phyloP scores from a whole-genome alignment of 495 filamentous ascomycete genomes.

The Rhypophila decipiens region DNA sequence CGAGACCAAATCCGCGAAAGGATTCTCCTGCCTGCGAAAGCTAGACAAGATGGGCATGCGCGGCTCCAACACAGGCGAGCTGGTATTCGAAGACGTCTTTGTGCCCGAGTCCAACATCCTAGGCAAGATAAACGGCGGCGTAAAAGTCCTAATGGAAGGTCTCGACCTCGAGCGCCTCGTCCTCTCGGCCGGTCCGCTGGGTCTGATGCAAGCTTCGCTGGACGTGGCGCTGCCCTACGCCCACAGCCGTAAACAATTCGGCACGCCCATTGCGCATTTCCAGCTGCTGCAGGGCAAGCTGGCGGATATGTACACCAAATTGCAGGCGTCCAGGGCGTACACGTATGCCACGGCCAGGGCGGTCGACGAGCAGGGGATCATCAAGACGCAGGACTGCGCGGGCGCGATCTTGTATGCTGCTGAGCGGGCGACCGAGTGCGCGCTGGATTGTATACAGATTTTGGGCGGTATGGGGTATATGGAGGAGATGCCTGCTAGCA shows the following conservation, averaged over 20 bases:
- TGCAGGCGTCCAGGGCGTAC: slow-evolving; percentile 73
- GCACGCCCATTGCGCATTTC: slow-evolving; percentile 79
- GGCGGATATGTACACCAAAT: slow-evolving; percentile 95
- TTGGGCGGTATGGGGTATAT: slow-evolving; percentile 95
- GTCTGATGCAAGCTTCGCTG: slow-evolving; percentile 88
- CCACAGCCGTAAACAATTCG: slow-evolving; percentile 86
- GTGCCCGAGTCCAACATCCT: slow-evolving; percentile 78
- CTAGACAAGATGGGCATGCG: slow-evolving; percentile 98
- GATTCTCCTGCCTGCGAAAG: slow-evolving; percentile 85
- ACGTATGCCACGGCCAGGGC: slow-evolving; percentile 69
- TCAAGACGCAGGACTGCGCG: slow-evolving; percentile 87
- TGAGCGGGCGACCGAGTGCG: slow-evolving; percentile 83
- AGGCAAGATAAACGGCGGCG: slow-evolving; percentile 72
- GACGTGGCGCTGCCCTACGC: slow-evolving; percentile 86
- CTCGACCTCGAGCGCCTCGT: slow-evolving; percentile 92
- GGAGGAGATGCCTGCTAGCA: slow-evolving; percentile 87
- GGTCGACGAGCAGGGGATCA: slow-evolving; percentile 64
- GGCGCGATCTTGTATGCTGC: slow-evolving; percentile 92
- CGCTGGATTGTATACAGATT: slow-evolving; percentile 87
- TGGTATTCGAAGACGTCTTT: slow-evolving; percentile 89
- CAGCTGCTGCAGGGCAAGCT: slow-evolving; percentile 91
- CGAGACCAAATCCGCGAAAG: slow-evolving; percentile 53
- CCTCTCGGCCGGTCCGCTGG: slow-evolving; percentile 83
- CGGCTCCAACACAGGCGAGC: slow-evolving; percentile 91
- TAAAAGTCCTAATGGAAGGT: slow-evolving; percentile 91